These are phyloP conservation scores for Alternaria novae-zelandiae DNA, from an alignment of 2,329 filamentous ascomycete species.

Conservation along the genomic window DNA sequence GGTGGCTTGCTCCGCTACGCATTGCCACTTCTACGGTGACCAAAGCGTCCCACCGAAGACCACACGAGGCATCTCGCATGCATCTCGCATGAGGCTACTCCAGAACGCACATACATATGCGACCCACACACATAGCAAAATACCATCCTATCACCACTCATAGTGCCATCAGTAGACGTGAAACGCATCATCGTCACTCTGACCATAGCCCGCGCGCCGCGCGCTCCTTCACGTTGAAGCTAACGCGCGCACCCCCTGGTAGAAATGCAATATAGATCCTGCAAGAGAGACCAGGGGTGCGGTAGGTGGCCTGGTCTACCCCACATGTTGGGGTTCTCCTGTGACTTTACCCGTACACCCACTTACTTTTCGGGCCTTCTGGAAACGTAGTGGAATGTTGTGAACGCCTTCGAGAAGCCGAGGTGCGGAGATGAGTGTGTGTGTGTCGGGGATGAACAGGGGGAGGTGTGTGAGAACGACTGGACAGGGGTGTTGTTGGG, in stretches of 20 bases:
- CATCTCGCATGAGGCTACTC: neutral
- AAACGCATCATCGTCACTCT: neutral
- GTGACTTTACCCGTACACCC: conserved; percentile 8
- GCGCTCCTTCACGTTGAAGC: neutral
- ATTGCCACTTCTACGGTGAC: neutral
- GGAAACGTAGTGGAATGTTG: conserved; percentile 4
- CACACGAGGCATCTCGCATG: neutral
- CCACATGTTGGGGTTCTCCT: conserved; percentile 1
- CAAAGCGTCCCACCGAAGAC: neutral
- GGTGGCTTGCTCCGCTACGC: conserved; percentile 8
- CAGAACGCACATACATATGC: neutral
- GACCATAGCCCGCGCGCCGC: neutral
- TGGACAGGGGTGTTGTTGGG: neutral
- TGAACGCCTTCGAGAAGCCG: conserved; percentile 4
- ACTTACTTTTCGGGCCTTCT: conserved; percentile 8
- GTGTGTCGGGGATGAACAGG: neutral
- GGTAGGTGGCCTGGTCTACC: neutral
- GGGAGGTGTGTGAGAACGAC: neutral
- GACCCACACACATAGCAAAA: neutral
- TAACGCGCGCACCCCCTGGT: neutral
- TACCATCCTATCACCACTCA: neutral
- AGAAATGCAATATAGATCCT: conserved; percentile 10
- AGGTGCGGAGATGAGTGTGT: neutral
- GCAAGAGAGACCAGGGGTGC: neutral
- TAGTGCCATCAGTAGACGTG: neutral